Percentiles rank a stretch among this genome's conserved stretches.
These are phyloP conservation scores for Globisporangium uncinulatum DNA, from an alignment of 352 stramenopile genomes.

Conservation along the genomic window DNA sequence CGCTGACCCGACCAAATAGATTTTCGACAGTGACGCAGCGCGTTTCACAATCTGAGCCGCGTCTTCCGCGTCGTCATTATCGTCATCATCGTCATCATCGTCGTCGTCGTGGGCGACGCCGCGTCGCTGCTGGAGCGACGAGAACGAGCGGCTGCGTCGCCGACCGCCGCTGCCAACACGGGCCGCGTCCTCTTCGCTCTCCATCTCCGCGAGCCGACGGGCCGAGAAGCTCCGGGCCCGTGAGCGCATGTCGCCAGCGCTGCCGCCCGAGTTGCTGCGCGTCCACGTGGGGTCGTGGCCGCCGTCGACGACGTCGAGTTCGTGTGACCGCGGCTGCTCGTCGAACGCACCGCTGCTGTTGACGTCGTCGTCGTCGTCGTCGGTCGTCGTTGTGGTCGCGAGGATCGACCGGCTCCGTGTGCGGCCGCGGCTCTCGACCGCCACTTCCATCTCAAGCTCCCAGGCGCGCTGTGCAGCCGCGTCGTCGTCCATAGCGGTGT, in stretches of 20 bases:
- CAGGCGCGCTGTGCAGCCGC: slow-evolving; percentile 45
- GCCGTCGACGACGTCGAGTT: slow-evolving; percentile 25
- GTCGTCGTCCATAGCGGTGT: slow-evolving; percentile 26
- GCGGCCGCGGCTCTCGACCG: slow-evolving; percentile 62
- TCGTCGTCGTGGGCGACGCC: slow-evolving; percentile 7
- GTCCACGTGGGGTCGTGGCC: slow-evolving; percentile 31
- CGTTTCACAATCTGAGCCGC: slow-evolving; percentile 53
- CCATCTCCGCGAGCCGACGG: slow-evolving; percentile 24
- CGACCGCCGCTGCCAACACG: slow-evolving; percentile 15
- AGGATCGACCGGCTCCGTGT: slow-evolving; percentile 79
- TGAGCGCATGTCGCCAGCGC: slow-evolving; percentile 14
- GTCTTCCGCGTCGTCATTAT: slow-evolving; percentile 20
- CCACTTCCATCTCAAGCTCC: slow-evolving; percentile 81
- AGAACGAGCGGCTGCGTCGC: slow-evolving; percentile 67
- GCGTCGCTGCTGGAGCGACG: slow-evolving; percentile 21
- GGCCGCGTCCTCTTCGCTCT: slow-evolving; percentile 13
- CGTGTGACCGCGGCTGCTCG: slow-evolving; percentile 8
- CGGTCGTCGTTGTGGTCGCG: slow-evolving; percentile 11
- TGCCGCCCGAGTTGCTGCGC: slow-evolving; percentile 15
- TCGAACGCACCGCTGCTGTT: slow-evolving; percentile 1
- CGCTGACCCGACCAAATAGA: slow-evolving; percentile 77
- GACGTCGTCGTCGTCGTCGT: slow-evolving; percentile 10
- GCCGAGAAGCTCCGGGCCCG: slow-evolving; percentile 52
- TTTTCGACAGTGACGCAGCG: slow-evolving; percentile 73
- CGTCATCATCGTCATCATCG: slow-evolving; percentile 5